Conservation (phyloP, 2,329 filamentous ascomycete genomes). For the Fusarium pseudocircinatum region DNA sequence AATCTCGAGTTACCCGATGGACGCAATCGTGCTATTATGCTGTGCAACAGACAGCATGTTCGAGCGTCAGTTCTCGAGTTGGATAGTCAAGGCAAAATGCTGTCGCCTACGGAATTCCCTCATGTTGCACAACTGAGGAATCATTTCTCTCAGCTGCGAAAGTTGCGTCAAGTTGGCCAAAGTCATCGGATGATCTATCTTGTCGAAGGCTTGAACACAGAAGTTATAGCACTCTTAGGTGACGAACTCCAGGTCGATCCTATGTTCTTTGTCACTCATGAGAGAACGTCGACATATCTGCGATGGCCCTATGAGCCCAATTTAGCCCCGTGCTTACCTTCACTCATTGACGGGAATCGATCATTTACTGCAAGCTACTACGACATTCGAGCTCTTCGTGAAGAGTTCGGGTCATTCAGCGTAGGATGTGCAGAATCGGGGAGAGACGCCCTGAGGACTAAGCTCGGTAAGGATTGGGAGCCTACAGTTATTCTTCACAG, state of each 20-base stretch:
- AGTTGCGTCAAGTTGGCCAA: background rate
- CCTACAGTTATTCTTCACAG: background rate
- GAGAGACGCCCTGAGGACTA: background rate
- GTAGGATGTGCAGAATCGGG: background rate
- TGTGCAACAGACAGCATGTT: background rate
- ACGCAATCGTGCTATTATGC: background rate
- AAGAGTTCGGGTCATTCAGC: background rate
- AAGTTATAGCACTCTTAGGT: background rate
- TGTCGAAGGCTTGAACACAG: background rate
- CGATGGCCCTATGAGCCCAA: constrained; percentile 6
- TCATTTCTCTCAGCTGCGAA: background rate
- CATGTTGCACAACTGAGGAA: background rate
- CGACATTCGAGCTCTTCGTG: background rate
- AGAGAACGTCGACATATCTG: constrained; percentile 5
- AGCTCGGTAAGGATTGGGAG: constrained; percentile 1
- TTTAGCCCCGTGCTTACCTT: background rate
- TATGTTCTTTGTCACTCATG: constrained; percentile 5
- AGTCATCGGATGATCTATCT: background rate
- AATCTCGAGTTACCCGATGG: constrained; percentile 3
- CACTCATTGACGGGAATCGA: background rate
- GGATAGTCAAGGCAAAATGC: background rate
- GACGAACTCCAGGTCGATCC: background rate
- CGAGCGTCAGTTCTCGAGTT: background rate
- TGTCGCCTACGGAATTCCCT: background rate
- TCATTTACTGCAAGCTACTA: constrained; percentile 2